These are phyloP conservation scores for Pseudogymnoascus sp. DNA, from an alignment of 2,329 filamentous ascomycete genomes.

Conservation along the genomic window DNA sequence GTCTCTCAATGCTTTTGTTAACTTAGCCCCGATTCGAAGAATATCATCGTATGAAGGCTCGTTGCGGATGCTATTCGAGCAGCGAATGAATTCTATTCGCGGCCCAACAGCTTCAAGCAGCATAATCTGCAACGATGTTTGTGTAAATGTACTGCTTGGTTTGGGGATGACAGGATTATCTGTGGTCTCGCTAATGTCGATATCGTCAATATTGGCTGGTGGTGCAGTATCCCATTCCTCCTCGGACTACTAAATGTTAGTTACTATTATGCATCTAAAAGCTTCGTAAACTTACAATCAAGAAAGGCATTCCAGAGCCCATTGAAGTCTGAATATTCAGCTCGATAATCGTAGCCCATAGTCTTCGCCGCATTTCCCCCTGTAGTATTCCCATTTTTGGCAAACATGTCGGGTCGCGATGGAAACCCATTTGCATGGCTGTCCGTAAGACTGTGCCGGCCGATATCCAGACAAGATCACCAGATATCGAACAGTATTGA, in stretches of 20 bases:
- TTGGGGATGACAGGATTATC: slow-evolving; percentile 19
- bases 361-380: slow-evolving; percentile 46
- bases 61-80: slow-evolving; percentile 40
- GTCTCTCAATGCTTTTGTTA: slow-evolving; percentile 31
- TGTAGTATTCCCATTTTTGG: slow-evolving; percentile 40
- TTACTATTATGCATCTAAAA: not conserved
- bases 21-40: slow-evolving; percentile 38
- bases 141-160: slow-evolving; percentile 32
- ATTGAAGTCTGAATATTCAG: slow-evolving; percentile 44
- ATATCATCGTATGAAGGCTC: slow-evolving; percentile 41
- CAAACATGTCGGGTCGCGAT: slow-evolving; percentile 47
- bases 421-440: slow-evolving; percentile 51
- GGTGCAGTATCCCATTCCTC: slow-evolving; percentile 43
- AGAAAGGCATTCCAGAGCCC: slow-evolving; percentile 43
- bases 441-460: slow-evolving; percentile 43
- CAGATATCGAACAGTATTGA: slow-evolving; percentile 39
- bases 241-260: slow-evolving; percentile 19
- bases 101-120: slow-evolving; percentile 37
- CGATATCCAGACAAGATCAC: slow-evolving; percentile 46
- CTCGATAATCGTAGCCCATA: slow-evolving; percentile 51
- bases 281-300: slow-evolving; percentile 28
- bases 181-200: slow-evolving; percentile 37
- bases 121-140: slow-evolving; percentile 44
- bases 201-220: slow-evolving; percentile 46
- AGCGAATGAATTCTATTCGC: slow-evolving; percentile 37